Evolutionary conservation across 2,329 filamentous ascomycete species (phyloP), one percentile per base, ranked within the genome.

Genomic region (Leptosphaerulina australis): DNA sequence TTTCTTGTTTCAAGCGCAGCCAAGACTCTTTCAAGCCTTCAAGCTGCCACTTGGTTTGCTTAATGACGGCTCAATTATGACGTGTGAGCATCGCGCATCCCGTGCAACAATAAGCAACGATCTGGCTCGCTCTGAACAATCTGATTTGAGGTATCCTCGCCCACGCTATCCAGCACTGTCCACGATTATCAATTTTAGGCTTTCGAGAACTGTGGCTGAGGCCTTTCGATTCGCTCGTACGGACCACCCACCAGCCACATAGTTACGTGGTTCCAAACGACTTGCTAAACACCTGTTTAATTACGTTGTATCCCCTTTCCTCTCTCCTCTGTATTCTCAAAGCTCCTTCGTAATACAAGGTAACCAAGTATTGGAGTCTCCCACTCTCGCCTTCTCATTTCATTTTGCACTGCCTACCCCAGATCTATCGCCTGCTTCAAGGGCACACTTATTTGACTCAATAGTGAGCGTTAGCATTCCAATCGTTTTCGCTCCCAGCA

Each of bases 31-130:
- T 58, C 54, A 60, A 62, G 59, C 54, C 35, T 44, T 30, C 50
- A 43, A 62, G 56, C 55, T 18, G 17, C 25, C 44, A 38, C 51
- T 54, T 49, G 49, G 52, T 50, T 60, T 55, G 57, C 62, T 65
- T 65, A 11, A 45, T 17, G 9, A 36, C 30, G 35, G 21, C 9
- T 17, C 38, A 52, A 37, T 53, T 17, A 53, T 65, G 62, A 65
- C 62, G 59, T 60, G 36, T 56, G 47, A 53, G 52, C 48, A 58
- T 51, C 36, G 56, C 46, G 24, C 48, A 48, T 45, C 31, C 52
- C 26, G 53, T 31, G 39, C 39, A 45, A 18, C 28, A 21, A 25
- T 25, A 9, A 30, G 5, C 33, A 25, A 20, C 24, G 17, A 18
- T 46, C 20, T 14, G 1, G 17, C n/a, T 20, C 9, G 7, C 25